Percentiles rank a stretch among this genome's conserved stretches.
Evolutionary conservation across 768 basidiomycete species (phyloP).

Genomic region (Leccinum rimulosum): DNA sequence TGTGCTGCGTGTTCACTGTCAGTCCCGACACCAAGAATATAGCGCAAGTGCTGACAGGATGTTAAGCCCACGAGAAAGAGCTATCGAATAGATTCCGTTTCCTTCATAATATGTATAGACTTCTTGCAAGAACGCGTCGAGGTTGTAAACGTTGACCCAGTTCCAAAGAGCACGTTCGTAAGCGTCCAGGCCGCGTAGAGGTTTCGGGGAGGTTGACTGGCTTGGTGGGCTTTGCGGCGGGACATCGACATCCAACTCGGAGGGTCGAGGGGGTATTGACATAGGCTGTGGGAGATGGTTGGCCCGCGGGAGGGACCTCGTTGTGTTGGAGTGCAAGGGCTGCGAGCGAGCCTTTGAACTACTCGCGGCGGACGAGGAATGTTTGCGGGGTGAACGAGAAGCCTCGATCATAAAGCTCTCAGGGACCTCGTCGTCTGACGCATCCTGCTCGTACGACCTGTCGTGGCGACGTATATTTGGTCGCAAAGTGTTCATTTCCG

Average conservation of each 20-base stretch:
- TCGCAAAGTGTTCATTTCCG: slow-evolving; percentile 56
- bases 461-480: slow-evolving; percentile 75
- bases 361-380: slow-evolving; percentile 28
- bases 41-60: slow-evolving; percentile 70
- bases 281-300: slow-evolving; percentile 38
- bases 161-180: slow-evolving; percentile 95
- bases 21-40: slow-evolving; percentile 17
- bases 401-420: slow-evolving; percentile 86
- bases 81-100: slow-evolving; percentile 95
- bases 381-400: slow-evolving; percentile 39
- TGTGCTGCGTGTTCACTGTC: slow-evolving; percentile 58
- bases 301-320: slow-evolving; percentile 37
- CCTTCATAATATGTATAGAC: slow-evolving; percentile 96
- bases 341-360: slow-evolving; percentile 39
- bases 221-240: slow-evolving; percentile 20
- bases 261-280: slow-evolving; percentile 62
- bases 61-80: slow-evolving; percentile 86
- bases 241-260: slow-evolving; percentile 51
- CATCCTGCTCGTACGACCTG: slow-evolving; percentile 53
- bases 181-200: slow-evolving; percentile 71
- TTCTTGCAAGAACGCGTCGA: slow-evolving; percentile 93
- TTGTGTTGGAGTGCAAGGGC: slow-evolving; percentile 50
- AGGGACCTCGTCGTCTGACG: slow-evolving; percentile 81
- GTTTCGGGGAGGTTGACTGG: slow-evolving; percentile 33
- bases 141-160: slow-evolving; percentile 98